Percentiles rank a stretch among this genome's conserved stretches.
Evolutionary conservation across 176 grass and related monocot species (phyloP).

Genomic region (Chrysopogon serrulatus): DNA sequence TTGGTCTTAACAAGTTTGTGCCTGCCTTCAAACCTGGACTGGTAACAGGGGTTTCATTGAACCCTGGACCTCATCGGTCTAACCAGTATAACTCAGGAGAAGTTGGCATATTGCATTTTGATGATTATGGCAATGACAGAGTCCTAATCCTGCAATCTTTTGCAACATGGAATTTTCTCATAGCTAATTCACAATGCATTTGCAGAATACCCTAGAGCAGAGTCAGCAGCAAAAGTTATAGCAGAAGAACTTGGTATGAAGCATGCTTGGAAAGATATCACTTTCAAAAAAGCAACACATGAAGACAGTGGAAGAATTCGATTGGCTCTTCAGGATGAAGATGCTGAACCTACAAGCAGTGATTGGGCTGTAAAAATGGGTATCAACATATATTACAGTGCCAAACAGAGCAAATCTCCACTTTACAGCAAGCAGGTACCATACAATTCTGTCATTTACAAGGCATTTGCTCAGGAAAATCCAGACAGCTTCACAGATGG

Average conservation of each 20-base stretch:
- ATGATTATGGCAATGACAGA: background rate
- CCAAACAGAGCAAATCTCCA: conserved; percentile 91
- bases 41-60: background rate
- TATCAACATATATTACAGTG: conserved; percentile 96
- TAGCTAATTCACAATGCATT: conserved; percentile 32
- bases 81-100: background rate
- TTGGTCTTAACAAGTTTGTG: background rate
- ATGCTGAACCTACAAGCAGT: conserved; percentile 75
- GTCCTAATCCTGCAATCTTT: conserved; percentile 12
- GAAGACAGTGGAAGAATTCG: conserved; percentile 57
- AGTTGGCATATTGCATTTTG: background rate
- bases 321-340: conserved; percentile 76
- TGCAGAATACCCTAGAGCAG: conserved; percentile 89
- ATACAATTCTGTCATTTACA: conserved; percentile 95
- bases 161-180: conserved; percentile 17
- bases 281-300: conserved; percentile 59
- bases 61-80: background rate
- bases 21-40: background rate
- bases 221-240: conserved; percentile 70
- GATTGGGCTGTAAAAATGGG: conserved; percentile 99
- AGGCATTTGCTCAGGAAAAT: conserved; percentile 75
- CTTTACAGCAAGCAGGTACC: conserved; percentile 97
- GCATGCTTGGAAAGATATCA: conserved; percentile 77
- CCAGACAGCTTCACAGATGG: conserved; percentile 35
- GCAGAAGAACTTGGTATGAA: conserved; percentile 69